Conservation (phyloP, 2,329 filamentous ascomycete species). For the Fusarium guadeloupense region DNA sequence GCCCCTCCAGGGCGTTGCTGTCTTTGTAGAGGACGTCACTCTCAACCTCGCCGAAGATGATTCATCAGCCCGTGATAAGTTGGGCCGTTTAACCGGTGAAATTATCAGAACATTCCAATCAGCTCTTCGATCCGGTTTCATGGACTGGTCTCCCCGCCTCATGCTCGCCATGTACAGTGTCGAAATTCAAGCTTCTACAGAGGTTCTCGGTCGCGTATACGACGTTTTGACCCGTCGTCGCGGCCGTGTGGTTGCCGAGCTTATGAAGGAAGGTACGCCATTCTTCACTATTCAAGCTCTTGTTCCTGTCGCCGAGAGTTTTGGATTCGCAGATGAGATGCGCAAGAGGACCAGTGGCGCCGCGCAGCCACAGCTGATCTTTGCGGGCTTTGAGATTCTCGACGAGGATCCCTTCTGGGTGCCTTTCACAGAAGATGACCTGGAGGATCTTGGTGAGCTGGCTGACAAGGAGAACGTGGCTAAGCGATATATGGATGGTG, state of each 20-base stretch:
- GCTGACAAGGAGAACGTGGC: constrained; percentile 96
- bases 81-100: constrained; percentile 88
- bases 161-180: constrained; percentile 98
- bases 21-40: constrained; percentile 84
- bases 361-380: constrained; percentile 91
- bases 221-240: constrained; percentile 95
- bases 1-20: constrained; percentile 90
- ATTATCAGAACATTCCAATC: constrained; percentile 89
- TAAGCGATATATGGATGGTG: constrained; percentile 92
- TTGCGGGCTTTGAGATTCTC: constrained; percentile 89
- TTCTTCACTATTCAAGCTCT: constrained; percentile 94
- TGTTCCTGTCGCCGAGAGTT: constrained; percentile 91
- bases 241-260: constrained; percentile 87
- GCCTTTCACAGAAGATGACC: constrained; percentile 92
- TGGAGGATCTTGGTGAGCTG: constrained; percentile 94
- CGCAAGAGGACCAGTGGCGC: constrained; percentile 91
- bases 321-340: constrained; percentile 97
- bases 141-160: constrained; percentile 96
- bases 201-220: constrained; percentile 95
- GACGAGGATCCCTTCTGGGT: constrained; percentile 99
- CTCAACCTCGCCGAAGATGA: constrained; percentile 66
- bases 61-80: constrained; percentile 68
- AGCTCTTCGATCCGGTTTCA: constrained; percentile 83
- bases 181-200: constrained; percentile 95
- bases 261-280: constrained; percentile 92